phyloP scores from a whole-genome alignment of 2,329 filamentous ascomycete genomes.

The Dactylellina haptotyla region DNA sequence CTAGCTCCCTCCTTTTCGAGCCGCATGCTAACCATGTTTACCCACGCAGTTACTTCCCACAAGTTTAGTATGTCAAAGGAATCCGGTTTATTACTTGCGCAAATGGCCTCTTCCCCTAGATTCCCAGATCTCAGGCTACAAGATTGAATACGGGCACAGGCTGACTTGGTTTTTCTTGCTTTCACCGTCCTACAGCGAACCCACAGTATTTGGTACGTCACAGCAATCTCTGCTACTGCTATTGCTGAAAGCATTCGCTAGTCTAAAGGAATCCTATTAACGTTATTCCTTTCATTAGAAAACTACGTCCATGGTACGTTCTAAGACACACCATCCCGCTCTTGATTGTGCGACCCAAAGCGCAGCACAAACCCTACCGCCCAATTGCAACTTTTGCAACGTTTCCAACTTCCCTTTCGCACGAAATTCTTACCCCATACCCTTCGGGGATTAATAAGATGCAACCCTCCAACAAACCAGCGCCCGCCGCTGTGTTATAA shows the following conservation, averaged over 20 bases:
- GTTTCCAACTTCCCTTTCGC: constrained; percentile 4
- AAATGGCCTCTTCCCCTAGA: constrained; percentile 47
- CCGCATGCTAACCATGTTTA: constrained; percentile 41
- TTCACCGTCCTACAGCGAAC: constrained; percentile 70
- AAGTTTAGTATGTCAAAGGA: constrained; percentile 76
- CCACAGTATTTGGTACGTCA: constrained; percentile 81
- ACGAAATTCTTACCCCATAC: constrained; percentile 5
- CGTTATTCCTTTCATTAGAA: constrained; percentile 66
- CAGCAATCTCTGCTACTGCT: too few relatives aligned
- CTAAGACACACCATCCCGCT: background rate
- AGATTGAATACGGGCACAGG: background rate
- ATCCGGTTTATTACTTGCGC: background rate
- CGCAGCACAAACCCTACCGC: constrained; percentile 25
- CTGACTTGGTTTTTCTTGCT: constrained; percentile 36
- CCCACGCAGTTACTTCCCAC: constrained; percentile 83
- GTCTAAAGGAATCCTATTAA: constrained; percentile 19
- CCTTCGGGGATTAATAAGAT: constrained; percentile 13
- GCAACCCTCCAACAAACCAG: constrained; percentile 14
- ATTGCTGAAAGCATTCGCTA: background rate
- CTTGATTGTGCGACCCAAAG: constrained; percentile 37
- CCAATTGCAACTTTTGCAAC: too few relatives aligned
- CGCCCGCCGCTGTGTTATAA: too few relatives aligned
- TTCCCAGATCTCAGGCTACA: constrained; percentile 4
- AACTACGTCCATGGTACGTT: constrained; percentile 96
- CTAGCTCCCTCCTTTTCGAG: constrained; percentile 8